A percentile compares a stretch with the other conserved stretches of the same genome.
These are phyloP conservation scores for Stentor coeruleus DNA, from an alignment of 73 alveolate genomes.

Conservation along the genomic window DNA sequence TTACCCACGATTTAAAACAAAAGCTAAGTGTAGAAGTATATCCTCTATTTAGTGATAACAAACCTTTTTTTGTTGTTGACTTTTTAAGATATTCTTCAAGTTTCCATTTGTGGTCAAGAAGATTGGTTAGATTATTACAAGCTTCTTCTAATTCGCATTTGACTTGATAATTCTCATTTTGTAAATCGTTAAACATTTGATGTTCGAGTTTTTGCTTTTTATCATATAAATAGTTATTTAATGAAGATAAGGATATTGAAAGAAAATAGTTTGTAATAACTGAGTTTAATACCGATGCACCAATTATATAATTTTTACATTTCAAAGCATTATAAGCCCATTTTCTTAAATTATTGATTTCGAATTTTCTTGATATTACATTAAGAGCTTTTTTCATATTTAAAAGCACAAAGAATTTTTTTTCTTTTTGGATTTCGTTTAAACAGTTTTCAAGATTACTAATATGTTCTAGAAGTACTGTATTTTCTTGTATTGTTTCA, in stretches of 20 bases:
- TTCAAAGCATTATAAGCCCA: background rate
- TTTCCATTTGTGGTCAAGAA: background rate
- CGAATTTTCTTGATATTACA: background rate
- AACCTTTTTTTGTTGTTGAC: too few relatives aligned
- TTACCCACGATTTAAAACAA: too few relatives aligned
- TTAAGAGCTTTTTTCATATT: background rate
- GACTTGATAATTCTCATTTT: background rate
- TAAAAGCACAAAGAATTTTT: too few relatives aligned
- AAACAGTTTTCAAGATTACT: background rate
- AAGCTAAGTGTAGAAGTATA: too few relatives aligned
- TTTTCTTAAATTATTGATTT: background rate
- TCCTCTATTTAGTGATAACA: too few relatives aligned
- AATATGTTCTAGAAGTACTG: background rate
- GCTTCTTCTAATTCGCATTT: background rate
- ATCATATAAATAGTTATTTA: too few relatives aligned
- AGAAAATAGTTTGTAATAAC: too few relatives aligned
- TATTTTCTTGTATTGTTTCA: background rate
- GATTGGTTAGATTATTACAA: background rate
- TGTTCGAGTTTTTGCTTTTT: too few relatives aligned
- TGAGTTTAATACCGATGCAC: background rate
- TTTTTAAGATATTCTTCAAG: background rate
- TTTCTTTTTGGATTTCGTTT: background rate
- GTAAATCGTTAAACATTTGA: background rate
- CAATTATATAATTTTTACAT: background rate
- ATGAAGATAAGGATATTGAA: too few relatives aligned